Evolutionary conservation across 2,329 filamentous ascomycete species (phyloP).

Genomic region (Proliferodiscus dingleyae): DNA sequence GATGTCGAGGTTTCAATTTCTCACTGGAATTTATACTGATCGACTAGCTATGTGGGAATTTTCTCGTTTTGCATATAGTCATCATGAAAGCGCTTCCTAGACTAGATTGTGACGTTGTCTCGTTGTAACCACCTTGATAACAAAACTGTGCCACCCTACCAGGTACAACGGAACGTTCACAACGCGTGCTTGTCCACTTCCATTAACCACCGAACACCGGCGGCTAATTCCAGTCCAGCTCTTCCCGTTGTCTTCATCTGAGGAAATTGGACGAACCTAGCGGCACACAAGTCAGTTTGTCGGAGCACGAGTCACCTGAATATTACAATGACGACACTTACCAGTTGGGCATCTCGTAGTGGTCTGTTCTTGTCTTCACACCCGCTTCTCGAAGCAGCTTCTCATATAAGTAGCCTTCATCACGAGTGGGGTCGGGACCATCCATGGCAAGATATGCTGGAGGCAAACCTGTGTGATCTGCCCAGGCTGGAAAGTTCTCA

Average conservation of each 20-base stretch:
- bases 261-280: conserved; percentile 2
- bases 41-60: too few species aligned
- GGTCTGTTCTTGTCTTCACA: neutral
- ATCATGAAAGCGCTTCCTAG: too few species aligned
- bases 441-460: conserved; percentile 26
- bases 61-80: too few species aligned
- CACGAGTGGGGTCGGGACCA: conserved; percentile 27
- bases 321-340: too few species aligned
- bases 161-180: neutral
- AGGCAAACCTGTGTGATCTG: conserved; percentile 11
- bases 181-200: too few species aligned
- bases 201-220: neutral
- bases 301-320: too few species aligned
- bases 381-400: neutral
- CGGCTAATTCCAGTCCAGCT: neutral
- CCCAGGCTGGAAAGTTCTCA: conserved; percentile 1
- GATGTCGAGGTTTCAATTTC: too few species aligned
- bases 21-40: too few species aligned
- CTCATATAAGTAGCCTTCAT: conserved; percentile 17
- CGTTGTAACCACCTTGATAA: too few species aligned
- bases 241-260: neutral
- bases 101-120: too few species aligned
- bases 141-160: too few species aligned
- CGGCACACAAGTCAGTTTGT: too few species aligned
- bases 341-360: conserved; percentile 2